Evolutionary conservation across 495 filamentous ascomycete species (phyloP), one percentile per base, ranked within the genome.

Genomic region (Jackrogersella minutella): DNA sequence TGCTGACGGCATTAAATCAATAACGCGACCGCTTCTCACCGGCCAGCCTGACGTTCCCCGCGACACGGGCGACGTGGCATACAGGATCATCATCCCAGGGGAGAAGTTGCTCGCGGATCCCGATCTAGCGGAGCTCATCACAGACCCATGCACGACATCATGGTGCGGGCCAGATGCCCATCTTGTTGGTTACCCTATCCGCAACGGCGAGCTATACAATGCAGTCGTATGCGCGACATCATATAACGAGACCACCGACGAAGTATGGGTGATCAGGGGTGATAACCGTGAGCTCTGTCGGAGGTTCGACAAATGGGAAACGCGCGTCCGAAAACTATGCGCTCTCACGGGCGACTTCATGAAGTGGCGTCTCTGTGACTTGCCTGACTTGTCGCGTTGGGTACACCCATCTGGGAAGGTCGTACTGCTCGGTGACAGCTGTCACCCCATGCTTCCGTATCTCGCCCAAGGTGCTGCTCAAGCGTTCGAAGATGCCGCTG

Each of bases 51-150:
- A 79, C 59, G 71, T 74, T 0, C 80, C 80, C 1, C 72, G 68
- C 9, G 72, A 78, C 28, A 85, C 85, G 0, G 85, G 85, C 6
- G 85, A 87, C 47, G 72, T 83, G 28, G 85, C 84, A 0, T 87
- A 86, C 64, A 79, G 85, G 6, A 81, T 84, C 41, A 57, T 85
- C 10, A 71, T 87, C 21, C 78, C 78, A 17, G 73, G 73, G 5
- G 72, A 78, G 19, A 75, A 84, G 44, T 72, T 83, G 64, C 65
- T 78, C 28, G 75, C 71, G 3, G 76, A 85, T 43, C 74, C 78
- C 0, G 77, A 78, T 10, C 66, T 85, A 1, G 62, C 46, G 17
- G 51, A 74, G 17, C 61, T 82, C 5, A 69, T 77, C 36, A 59
- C 55, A 26, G 62, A 77, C n/a, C 71, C 72, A 6, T 69, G 54